Base-by-base conservation (phyloP, 179 eudicot genomes). In the Silene noctiflora region DNA sequence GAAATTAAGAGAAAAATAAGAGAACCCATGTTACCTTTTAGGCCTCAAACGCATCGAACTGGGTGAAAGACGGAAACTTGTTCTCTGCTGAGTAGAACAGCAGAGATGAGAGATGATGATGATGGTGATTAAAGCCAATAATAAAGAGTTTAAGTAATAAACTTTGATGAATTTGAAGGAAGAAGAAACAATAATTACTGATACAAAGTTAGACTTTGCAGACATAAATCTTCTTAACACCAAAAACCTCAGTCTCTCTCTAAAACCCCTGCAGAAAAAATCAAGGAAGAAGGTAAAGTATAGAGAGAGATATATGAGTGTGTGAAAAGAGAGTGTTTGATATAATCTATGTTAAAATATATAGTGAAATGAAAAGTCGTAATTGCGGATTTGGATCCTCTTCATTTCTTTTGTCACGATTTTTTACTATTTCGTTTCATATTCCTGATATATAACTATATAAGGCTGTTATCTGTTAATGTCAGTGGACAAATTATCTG, bases 31-130 rank as follows among this genome's bases (percentile, higher is more conserved):
- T 24, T 82, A 92, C 97, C 91, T 85, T 68, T 81, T 87, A 9
- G 95, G 85, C 89, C 95, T 90, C 95, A 92, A 90, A 89, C 90
- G 93, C 97, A 92, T 92, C 91, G 95, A 90, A 86, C 75, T 84
- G 14, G 89, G 65, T 51, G 87, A 76, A 79, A 67, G 79, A 76
- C 79, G 42, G 22, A 73, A 76, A 56, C 2, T 19, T 66, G 19
- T 21, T 39, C 87, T 85, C 89, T 85, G 94, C 90, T 86, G 91
- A 64, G 20, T 35, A 21, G 65, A 55, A 78, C 87, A 90, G 84
- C 88, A 87, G 91, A 86, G 85, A 73, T 81, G 69, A 16, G 11
- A 20, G 79, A 62, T 69, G 65, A 58, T 63, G 65, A 22, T 19
- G 35, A 25, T 71, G 73, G 53, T 22, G 69, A 75, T 39, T 39